Percentiles rank a stretch among this genome's conserved stretches.
These are phyloP conservation scores for Simplicillium aogashimaense DNA, from an alignment of 2,329 filamentous ascomycete genomes.

Conservation along the genomic window DNA sequence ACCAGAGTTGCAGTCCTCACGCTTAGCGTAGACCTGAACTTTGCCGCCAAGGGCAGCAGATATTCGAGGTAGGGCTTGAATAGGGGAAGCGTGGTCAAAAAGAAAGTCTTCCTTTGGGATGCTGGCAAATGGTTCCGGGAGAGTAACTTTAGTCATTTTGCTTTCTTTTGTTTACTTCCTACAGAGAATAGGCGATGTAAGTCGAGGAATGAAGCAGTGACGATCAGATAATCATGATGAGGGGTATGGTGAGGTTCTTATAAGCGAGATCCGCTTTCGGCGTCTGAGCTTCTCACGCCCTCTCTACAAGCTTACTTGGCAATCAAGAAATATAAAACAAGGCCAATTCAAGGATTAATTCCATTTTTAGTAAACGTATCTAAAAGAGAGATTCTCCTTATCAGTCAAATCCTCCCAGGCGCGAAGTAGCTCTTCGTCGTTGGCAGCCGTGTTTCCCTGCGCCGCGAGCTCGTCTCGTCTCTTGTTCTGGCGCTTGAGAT, in stretches of 20 bases:
- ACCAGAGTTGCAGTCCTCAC: constrained; percentile 61
- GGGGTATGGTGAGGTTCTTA: too few species aligned
- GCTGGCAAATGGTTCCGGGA: constrained; percentile 51
- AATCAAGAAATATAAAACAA: neutral
- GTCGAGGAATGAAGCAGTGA: too few species aligned
- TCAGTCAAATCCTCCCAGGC: constrained; percentile 57
- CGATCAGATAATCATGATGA: too few species aligned
- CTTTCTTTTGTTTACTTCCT: neutral
- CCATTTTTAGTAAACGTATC: constrained; percentile 38
- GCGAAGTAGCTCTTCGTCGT: constrained; percentile 31
- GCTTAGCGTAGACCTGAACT: constrained; percentile 59
- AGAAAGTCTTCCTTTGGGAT: constrained; percentile 54
- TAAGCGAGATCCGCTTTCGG: neutral
- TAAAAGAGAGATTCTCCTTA: constrained; percentile 48
- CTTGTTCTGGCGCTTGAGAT: constrained; percentile 48
- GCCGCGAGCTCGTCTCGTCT: constrained; percentile 39
- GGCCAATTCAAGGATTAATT: neutral
- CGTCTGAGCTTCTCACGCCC: neutral
- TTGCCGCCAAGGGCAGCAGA: constrained; percentile 48
- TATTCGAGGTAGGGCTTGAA: constrained; percentile 57
- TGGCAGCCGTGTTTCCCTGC: constrained; percentile 27
- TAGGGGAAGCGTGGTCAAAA: constrained; percentile 59
- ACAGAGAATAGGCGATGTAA: neutral
- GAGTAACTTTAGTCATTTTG: constrained; percentile 23
- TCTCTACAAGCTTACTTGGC: neutral